Conservation (phyloP, 192 early-diverging fungal genomes). For the Umbelopsis isabellina region DNA sequence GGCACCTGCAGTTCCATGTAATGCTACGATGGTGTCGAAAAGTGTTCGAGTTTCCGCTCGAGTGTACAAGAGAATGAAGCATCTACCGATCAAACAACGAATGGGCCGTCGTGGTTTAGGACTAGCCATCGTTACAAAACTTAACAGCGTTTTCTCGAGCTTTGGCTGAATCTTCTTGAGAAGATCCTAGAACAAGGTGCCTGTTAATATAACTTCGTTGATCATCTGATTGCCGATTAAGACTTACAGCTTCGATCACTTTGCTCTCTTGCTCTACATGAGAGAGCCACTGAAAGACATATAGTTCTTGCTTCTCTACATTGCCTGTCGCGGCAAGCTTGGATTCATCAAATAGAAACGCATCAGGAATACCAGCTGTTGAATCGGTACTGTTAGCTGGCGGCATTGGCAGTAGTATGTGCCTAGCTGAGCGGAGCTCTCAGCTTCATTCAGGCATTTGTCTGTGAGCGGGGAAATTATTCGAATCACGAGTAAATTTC, state of each 20-base stretch:
- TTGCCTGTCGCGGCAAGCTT: conserved; percentile 44
- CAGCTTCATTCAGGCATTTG: no score
- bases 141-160: conserved; percentile 77
- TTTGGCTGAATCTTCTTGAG: conserved; percentile 67
- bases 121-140: conserved; percentile 61
- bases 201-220: background rate
- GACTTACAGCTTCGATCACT: conserved; percentile 49
- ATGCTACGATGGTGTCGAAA: conserved; percentile 75
- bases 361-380: conserved; percentile 36
- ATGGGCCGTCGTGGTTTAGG: conserved; percentile 71
- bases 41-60: conserved; percentile 76
- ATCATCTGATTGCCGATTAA: background rate
- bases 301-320: conserved; percentile 76
- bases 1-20: conserved; percentile 58
- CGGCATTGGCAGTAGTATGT: background rate
- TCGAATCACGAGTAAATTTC: no score
- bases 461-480: no score
- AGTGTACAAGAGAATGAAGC: conserved; percentile 70
- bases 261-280: conserved; percentile 76
- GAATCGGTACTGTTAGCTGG: conserved; percentile 1
- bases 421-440: no score
- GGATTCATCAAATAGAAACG: conserved; percentile 55
- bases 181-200: conserved; percentile 44
- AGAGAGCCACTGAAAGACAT: conserved; percentile 90
- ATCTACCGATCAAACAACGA: conserved; percentile 69